phyloP scores from a whole-genome alignment of 208 protist genomes.

The Crithidia bombi region DNA sequence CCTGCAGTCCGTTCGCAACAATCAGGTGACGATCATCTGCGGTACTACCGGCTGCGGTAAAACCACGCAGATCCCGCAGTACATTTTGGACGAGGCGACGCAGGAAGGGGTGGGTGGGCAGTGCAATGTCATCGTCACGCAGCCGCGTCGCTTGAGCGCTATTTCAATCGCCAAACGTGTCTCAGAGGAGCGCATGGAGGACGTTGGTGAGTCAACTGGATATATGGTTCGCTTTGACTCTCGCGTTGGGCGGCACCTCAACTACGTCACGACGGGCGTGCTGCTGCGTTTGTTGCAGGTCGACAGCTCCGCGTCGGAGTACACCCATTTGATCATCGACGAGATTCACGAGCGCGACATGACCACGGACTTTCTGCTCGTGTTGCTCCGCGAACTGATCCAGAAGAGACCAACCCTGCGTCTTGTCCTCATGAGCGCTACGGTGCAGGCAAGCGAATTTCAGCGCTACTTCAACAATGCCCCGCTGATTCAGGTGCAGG shows the following conservation, averaged over 20 bases:
- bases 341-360: constrained; percentile 99
- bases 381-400: constrained; percentile 94
- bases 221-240: constrained; percentile 99
- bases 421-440: constrained; percentile 97
- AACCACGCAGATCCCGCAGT: constrained; percentile 97
- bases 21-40: constrained; percentile 92
- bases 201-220: constrained; percentile 96
- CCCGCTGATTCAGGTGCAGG: constrained; percentile 86
- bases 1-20: constrained; percentile 61
- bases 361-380: constrained; percentile 98
- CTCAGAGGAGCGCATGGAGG: constrained; percentile 96
- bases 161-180: constrained; percentile 98
- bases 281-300: constrained; percentile 95
- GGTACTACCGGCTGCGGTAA: constrained; percentile 98
- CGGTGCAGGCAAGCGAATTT: constrained; percentile 90
- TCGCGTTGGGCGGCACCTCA: constrained; percentile 92
- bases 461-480: constrained; percentile 80
- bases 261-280: constrained; percentile 99
- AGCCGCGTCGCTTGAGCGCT: constrained; percentile 98
- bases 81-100: constrained; percentile 89
- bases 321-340: constrained; percentile 99
- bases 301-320: constrained; percentile 87
- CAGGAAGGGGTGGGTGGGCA: constrained; percentile 58
- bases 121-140: constrained; percentile 94
- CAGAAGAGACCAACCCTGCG: constrained; percentile 91